Evolutionary conservation across 139 green algal genomes (phyloP).

Genomic region (Micractinium sp.): DNA sequence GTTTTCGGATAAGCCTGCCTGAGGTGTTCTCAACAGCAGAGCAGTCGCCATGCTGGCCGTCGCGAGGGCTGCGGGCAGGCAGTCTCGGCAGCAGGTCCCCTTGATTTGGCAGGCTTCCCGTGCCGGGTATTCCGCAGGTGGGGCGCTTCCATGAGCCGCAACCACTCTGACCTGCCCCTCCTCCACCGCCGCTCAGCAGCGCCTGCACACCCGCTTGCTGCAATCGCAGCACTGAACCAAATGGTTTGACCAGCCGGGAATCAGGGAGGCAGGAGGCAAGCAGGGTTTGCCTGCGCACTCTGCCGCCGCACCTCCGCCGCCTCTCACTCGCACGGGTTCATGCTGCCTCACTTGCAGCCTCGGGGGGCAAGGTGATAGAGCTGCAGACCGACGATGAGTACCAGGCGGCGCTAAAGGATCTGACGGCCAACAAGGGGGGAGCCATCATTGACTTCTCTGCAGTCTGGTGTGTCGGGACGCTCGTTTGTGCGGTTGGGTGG

Average conservation of each 20-base stretch:
- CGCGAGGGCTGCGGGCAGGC: background rate
- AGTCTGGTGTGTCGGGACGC: background rate
- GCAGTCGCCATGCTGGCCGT: background rate
- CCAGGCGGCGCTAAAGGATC: constrained; percentile 17
- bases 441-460: constrained; percentile 33
- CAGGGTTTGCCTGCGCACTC: background rate
- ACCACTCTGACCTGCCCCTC: background rate
- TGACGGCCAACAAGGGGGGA: constrained; percentile 11
- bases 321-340: background rate
- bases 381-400: constrained; percentile 34
- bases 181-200: background rate
- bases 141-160: background rate
- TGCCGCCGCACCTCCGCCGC: background rate
- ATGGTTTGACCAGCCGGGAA: too few relatives aligned
- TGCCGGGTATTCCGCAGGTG: background rate
- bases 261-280: too few relatives aligned
- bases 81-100: background rate
- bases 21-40: too few relatives aligned
- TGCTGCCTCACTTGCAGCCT: background rate
- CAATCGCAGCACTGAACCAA: too few relatives aligned
- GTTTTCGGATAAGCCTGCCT: too few relatives aligned
- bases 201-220: too few relatives aligned
- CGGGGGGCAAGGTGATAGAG: constrained; percentile 29
- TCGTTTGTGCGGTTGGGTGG: too few relatives aligned
- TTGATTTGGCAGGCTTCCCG: background rate